Evolutionary conservation across 2,329 filamentous ascomycete species (phyloP).

Genomic region (Alternaria sp.): DNA sequence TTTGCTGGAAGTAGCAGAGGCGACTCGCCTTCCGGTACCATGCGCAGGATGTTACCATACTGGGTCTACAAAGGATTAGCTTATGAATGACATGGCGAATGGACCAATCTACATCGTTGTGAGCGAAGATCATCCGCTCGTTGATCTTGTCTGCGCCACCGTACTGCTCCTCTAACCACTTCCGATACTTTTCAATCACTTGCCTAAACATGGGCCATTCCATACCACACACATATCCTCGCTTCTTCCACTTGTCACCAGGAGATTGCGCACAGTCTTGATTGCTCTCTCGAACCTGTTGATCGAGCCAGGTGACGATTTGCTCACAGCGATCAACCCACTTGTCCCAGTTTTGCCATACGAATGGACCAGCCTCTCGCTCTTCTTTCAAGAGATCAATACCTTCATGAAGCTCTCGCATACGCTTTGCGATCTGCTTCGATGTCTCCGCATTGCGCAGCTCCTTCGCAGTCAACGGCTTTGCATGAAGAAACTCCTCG

Average conservation of each 20-base stretch:
- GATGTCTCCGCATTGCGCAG: constrained; percentile 83
- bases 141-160: constrained; percentile 72
- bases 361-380: constrained; percentile 77
- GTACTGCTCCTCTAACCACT: constrained; percentile 75
- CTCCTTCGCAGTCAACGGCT: constrained; percentile 77
- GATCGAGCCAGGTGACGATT: constrained; percentile 66
- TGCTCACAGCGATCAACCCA: constrained; percentile 77
- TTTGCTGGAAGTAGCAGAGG: constrained; percentile 89
- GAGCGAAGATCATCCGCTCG: constrained; percentile 86
- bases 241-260: constrained; percentile 68
- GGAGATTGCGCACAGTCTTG: constrained; percentile 49
- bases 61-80: constrained; percentile 71
- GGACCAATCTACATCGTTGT: constrained; percentile 80
- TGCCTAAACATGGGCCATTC: constrained; percentile 81
- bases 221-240: constrained; percentile 81
- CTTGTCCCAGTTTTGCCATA: constrained; percentile 94
- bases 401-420: constrained; percentile 94
- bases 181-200: constrained; percentile 78
- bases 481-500: constrained; percentile 90
- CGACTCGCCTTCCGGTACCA: constrained; percentile 74
- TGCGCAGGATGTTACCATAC: constrained; percentile 94
- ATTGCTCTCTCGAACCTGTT: constrained; percentile 61
- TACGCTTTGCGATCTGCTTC: constrained; percentile 93
- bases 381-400: constrained; percentile 85
- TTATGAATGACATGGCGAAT: neutral